These are phyloP conservation scores for Amaranthus tricolor DNA, from an alignment of 179 eudicot species.

Conservation along the genomic window DNA sequence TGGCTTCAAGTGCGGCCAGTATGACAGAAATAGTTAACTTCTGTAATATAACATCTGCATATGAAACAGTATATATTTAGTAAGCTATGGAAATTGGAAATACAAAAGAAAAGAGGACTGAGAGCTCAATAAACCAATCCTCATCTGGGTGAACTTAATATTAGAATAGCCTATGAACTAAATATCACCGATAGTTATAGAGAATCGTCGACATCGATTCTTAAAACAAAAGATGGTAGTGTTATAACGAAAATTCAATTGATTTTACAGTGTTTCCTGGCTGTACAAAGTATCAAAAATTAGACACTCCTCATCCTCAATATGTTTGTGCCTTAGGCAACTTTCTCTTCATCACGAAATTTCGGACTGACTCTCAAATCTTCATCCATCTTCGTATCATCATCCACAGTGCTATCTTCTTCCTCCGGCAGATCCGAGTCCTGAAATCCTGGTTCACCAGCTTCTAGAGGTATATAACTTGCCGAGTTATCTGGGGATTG, in stretches of 20 bases:
- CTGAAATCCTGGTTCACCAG: slow-evolving; percentile 24
- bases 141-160: slow-evolving; percentile 9
- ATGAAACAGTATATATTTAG: neutral
- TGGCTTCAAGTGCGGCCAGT: neutral
- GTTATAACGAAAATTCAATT: slow-evolving; percentile 17
- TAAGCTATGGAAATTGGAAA: neutral
- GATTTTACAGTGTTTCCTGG: slow-evolving; percentile 27
- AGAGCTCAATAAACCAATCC: slow-evolving; percentile 17
- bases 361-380: slow-evolving; percentile 33
- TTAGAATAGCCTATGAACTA: slow-evolving; percentile 16
- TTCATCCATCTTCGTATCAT: slow-evolving; percentile 38
- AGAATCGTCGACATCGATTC: slow-evolving; percentile 18
- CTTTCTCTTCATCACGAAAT: slow-evolving; percentile 29
- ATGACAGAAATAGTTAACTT: neutral
- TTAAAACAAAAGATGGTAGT: slow-evolving; percentile 12
- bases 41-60: slow-evolving; percentile 6
- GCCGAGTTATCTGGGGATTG: slow-evolving; percentile 28
- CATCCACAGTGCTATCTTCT: slow-evolving; percentile 27
- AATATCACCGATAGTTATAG: slow-evolving; percentile 6
- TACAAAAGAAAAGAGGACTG: slow-evolving; percentile 12
- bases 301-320: slow-evolving; percentile 27
- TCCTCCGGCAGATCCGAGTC: slow-evolving; percentile 34
- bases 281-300: slow-evolving; percentile 37
- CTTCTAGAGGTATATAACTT: slow-evolving; percentile 30
- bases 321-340: slow-evolving; percentile 25